A percentile compares a stretch with the other conserved stretches of the same genome.
Evolutionary conservation across 2,329 filamentous ascomycete species (phyloP).

Genomic region (Colletotrichum sp.): DNA sequence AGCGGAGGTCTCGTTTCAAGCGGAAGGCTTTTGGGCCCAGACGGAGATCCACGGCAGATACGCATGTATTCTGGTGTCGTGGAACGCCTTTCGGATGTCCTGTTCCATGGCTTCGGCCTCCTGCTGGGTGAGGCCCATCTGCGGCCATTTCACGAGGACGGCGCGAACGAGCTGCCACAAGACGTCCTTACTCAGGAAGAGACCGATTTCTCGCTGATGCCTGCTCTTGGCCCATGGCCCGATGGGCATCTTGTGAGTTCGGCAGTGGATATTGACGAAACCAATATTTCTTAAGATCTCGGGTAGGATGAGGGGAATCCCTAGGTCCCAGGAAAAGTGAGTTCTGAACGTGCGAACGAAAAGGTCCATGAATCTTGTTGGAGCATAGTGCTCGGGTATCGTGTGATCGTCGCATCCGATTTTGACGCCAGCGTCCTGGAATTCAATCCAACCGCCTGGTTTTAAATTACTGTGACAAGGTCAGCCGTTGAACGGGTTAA

Average conservation of each 20-base stretch:
- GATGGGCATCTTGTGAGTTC: conserved; percentile 35
- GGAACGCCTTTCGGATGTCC: conserved; percentile 34
- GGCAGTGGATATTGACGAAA: conserved; percentile 37
- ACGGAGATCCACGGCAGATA: conserved; percentile 40
- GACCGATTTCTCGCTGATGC: conserved; percentile 39
- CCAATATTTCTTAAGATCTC: conserved; percentile 33
- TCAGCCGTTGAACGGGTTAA: conserved; percentile 2
- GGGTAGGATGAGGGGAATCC: conserved; percentile 31
- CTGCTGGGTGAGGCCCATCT: conserved; percentile 36
- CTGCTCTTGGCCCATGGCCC: conserved; percentile 42
- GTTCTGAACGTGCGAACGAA: conserved; percentile 34
- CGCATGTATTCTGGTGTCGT: conserved; percentile 36
- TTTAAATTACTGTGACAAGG: conserved; percentile 32
- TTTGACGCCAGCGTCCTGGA: conserved; percentile 38
- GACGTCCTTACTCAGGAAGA: conserved; percentile 36
- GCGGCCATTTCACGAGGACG: conserved; percentile 33
- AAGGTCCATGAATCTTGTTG: conserved; percentile 32
- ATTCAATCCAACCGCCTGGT: conserved; percentile 45
- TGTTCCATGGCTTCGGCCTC: conserved; percentile 36
- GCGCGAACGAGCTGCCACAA: conserved; percentile 37
- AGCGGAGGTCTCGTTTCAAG: background rate
- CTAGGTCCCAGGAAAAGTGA: conserved; percentile 39
- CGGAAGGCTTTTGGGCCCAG: conserved; percentile 41
- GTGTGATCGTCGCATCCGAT: conserved; percentile 37
- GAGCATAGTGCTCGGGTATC: conserved; percentile 18